Evolutionary conservation across 164 flowering plant genomes (phyloP).

Genomic region (Pachysandra terminalis): DNA sequence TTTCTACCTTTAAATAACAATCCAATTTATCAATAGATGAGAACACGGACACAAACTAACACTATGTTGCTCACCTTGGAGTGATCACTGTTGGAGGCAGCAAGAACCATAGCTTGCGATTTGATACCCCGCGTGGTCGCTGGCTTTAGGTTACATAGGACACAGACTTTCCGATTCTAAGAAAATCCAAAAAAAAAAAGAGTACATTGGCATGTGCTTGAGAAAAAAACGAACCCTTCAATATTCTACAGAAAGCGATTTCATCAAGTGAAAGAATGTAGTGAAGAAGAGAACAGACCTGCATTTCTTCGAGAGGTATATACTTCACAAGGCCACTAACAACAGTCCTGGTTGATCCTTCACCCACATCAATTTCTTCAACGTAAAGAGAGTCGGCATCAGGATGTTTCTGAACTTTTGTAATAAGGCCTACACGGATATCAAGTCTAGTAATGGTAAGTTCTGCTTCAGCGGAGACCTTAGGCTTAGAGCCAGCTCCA

Average conservation of each 20-base stretch:
- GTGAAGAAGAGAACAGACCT: slow-evolving; percentile 38
- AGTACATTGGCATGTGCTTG: slow-evolving; percentile 16
- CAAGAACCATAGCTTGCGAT: slow-evolving; percentile 97
- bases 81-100: slow-evolving; percentile 66
- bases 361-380: slow-evolving; percentile 97
- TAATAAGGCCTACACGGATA: slow-evolving; percentile 89
- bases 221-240: neutral
- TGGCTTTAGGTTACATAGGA: slow-evolving; percentile 95
- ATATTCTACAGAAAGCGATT: neutral
- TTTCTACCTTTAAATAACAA: too few species aligned
- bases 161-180: slow-evolving; percentile 93
- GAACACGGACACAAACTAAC: neutral
- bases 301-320: slow-evolving; percentile 91
- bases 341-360: slow-evolving; percentile 66
- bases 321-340: slow-evolving; percentile 96
- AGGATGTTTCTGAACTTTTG: slow-evolving; percentile 81
- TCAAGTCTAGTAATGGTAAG: slow-evolving; percentile 75
- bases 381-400: slow-evolving; percentile 93
- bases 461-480: slow-evolving; percentile 46
- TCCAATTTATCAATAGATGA: slow-evolving; percentile 23
- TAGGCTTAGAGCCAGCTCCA: slow-evolving; percentile 39
- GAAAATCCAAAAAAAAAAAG: neutral
- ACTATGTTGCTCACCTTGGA: slow-evolving; percentile 48
- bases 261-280: neutral
- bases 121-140: slow-evolving; percentile 89